These are phyloP conservation scores for Plasmodium cynomolgi DNA, from an alignment of 169 alveolate genomes.

Conservation along the genomic window DNA sequence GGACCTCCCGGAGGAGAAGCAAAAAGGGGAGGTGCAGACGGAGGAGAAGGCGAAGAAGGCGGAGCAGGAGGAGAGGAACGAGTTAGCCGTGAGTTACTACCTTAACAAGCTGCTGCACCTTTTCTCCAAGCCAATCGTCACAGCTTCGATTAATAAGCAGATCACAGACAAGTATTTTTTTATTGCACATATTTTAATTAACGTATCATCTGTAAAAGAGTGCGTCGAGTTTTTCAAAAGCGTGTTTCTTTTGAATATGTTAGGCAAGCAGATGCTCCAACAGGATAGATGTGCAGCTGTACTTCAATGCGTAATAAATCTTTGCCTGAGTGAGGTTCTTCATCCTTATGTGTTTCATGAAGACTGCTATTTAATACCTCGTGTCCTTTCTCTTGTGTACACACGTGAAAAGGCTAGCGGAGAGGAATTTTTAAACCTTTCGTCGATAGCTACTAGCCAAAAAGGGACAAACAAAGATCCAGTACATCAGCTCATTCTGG, in stretches of 20 bases:
- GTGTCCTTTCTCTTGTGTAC: constrained; percentile 2
- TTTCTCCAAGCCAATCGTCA: constrained; percentile 18
- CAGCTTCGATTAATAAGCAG: constrained; percentile 6
- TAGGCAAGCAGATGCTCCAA: constrained; percentile 6
- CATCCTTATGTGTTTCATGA: constrained; percentile 21
- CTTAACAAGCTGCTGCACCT: constrained; percentile 34
- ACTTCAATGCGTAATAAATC: constrained; percentile 23
- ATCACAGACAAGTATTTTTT: constrained; percentile 28
- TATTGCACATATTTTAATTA: constrained; percentile 27
- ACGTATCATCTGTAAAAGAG: constrained; percentile 48
- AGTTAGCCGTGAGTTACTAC: constrained; percentile 11
- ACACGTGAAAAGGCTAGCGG: neutral
- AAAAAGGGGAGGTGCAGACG: neutral
- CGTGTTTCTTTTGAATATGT: constrained; percentile 8
- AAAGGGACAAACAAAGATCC: neutral
- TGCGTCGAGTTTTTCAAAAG: constrained; percentile 32
- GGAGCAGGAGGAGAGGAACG: neutral
- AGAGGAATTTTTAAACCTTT: neutral
- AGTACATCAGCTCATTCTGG: constrained; percentile 6
- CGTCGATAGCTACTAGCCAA: neutral
- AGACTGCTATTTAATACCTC: constrained; percentile 37
- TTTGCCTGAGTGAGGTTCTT: constrained; percentile 3
- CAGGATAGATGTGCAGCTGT: constrained; percentile 10
- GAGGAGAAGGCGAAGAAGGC: neutral
- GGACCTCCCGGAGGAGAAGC: neutral